phyloP scores from a whole-genome alignment of 768 basidiomycete genomes.

The Mycena pura region DNA sequence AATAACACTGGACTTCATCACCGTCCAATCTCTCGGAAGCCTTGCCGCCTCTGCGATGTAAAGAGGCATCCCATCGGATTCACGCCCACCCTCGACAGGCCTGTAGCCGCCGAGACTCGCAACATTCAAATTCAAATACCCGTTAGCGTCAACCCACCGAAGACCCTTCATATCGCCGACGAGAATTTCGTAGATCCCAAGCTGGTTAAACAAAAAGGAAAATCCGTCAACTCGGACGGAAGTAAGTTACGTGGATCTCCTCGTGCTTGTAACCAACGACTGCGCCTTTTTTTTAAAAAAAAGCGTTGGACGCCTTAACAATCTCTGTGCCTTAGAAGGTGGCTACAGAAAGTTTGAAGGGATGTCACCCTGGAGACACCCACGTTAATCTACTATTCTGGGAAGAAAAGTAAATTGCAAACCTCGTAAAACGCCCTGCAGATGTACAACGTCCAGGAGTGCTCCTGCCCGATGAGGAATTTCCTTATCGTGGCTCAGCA shows the following conservation, averaged over 20 bases:
- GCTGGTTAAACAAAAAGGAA: too few species aligned
- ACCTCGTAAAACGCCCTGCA: conserved; percentile 67
- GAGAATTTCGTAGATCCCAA: conserved; percentile 73
- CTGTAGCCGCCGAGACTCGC: conserved; percentile 46
- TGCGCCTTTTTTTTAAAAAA: conserved; percentile 68
- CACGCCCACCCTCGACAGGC: conserved; percentile 74
- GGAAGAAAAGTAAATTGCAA: conserved; percentile 26
- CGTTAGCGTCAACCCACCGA: conserved; percentile 60
- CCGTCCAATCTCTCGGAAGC: conserved; percentile 60
- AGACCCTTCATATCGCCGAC: conserved; percentile 64
- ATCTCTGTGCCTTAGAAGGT: conserved; percentile 50
- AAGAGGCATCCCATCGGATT: conserved; percentile 63
- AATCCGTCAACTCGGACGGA: too few species aligned
- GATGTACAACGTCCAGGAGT: conserved; percentile 60
- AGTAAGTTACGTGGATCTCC: conserved; percentile 62
- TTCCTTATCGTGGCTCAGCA: conserved; percentile 61
- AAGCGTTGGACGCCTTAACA: conserved; percentile 66
- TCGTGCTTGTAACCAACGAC: conserved; percentile 67
- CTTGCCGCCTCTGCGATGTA: conserved; percentile 78
- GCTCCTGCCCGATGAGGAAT: conserved; percentile 67
- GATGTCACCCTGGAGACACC: conserved; percentile 58
- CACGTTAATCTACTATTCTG: not conserved
- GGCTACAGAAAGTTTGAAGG: conserved; percentile 42
- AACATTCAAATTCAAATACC: conserved; percentile 54
- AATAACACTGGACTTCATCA: conserved; percentile 30